phyloP scores from a whole-genome alignment of 176 grass and related monocot genomes.

The Typha latifolia region DNA sequence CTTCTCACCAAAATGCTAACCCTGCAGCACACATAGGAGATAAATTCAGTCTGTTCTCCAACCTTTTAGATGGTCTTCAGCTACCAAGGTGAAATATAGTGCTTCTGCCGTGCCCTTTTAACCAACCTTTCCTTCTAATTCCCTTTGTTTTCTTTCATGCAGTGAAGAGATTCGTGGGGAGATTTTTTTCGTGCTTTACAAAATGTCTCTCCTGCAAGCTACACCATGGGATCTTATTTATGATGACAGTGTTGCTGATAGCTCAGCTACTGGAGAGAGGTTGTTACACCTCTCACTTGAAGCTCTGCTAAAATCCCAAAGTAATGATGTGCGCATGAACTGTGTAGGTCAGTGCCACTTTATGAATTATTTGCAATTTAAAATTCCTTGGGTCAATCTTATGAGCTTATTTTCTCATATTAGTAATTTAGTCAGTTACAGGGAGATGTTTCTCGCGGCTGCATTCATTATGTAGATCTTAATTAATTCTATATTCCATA shows the following conservation, averaged over 20 bases:
- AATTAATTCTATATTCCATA: too few species aligned
- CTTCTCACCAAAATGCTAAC: constrained; percentile 36
- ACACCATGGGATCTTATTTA: constrained; percentile 61
- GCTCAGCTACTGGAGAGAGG: constrained; percentile 28
- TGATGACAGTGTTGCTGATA: constrained; percentile 27
- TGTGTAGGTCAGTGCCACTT: constrained; percentile 53
- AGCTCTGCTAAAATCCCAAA: constrained; percentile 85
- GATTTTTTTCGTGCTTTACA: constrained; percentile 82
- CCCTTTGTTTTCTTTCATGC: constrained; percentile 35
- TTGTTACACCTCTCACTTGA: constrained; percentile 59
- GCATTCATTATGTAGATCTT: too few species aligned
- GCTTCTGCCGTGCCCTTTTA: constrained; percentile 9
- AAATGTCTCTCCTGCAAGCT: constrained; percentile 48
- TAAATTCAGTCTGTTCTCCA: constrained; percentile 58
- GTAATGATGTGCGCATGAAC: constrained; percentile 74
- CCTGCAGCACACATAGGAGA: constrained; percentile 54
- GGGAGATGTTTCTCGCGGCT: too few species aligned
- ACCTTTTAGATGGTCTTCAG: constrained; percentile 56
- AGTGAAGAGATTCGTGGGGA: constrained; percentile 85
- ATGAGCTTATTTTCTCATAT: too few species aligned
- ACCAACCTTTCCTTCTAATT: constrained; percentile 10
- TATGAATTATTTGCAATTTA: too few species aligned
- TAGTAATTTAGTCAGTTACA: too few species aligned
- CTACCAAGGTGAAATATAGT: constrained; percentile 62
- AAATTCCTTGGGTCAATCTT: too few species aligned